phyloP scores from a whole-genome alignment of 441 rosid species.

The Bruguiera hainesii region DNA sequence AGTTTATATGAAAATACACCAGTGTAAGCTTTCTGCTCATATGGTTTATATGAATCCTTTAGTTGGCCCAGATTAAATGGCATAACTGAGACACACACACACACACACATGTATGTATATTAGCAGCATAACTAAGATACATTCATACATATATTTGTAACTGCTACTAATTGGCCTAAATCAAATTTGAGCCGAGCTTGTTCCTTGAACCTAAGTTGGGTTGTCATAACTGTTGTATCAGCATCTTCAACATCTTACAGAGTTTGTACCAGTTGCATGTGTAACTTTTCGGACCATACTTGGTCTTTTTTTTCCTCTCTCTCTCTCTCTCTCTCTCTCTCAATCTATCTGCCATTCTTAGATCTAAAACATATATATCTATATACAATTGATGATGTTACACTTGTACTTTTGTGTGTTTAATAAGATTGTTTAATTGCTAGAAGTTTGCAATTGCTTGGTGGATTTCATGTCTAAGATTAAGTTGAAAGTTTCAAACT shows the following conservation, averaged over 20 bases:
- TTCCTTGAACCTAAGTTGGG: background rate
- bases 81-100: no score
- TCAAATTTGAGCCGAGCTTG: background rate
- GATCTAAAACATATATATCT: no score
- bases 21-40: no score
- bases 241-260: background rate
- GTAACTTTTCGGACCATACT: background rate
- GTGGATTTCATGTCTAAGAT: background rate
- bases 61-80: no score
- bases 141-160: no score
- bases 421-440: background rate
- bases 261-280: background rate
- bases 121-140: no score
- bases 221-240: background rate
- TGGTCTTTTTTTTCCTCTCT: no score
- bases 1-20: background rate
- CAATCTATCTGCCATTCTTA: no score
- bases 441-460: background rate
- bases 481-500: slow-evolving; percentile 3
- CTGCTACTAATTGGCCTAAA: background rate
- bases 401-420: background rate
- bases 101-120: no score
- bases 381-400: background rate
- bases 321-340: background rate
- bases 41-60: no score